These are phyloP conservation scores for Paramecium pentaurelia DNA, from an alignment of 73 alveolate genomes.

Conservation along the genomic window DNA sequence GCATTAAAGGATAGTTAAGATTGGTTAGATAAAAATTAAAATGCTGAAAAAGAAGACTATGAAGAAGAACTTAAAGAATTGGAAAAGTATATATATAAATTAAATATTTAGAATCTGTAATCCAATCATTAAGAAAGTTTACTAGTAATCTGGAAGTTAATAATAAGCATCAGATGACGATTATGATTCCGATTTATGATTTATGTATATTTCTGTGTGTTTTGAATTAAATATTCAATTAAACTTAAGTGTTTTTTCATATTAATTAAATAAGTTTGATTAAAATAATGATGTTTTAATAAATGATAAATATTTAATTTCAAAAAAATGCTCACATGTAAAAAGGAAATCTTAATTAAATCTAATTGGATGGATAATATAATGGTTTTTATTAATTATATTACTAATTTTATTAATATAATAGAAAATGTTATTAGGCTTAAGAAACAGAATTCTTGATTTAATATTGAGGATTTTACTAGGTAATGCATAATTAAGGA, in stretches of 20 bases:
- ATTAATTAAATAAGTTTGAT: no score
- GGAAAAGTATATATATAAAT: conserved; percentile 38
- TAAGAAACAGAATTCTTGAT: neutral
- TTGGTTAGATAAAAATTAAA: conserved; percentile 69
- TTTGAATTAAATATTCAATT: neutral
- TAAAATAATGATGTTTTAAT: no score
- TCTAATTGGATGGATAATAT: neutral
- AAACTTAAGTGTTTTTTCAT: neutral
- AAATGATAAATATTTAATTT: no score
- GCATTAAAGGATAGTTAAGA: conserved; percentile 67
- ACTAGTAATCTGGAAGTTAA: conserved; percentile 79
- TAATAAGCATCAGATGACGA: conserved; percentile 72
- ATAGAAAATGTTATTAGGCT: neutral
- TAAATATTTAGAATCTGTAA: conserved; percentile 83
- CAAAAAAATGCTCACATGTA: neutral
- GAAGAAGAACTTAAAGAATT: conserved; percentile 54
- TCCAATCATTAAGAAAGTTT: conserved; percentile 89
- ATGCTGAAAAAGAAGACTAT: conserved; percentile 61
- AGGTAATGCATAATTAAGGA: neutral
- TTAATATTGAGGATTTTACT: no score
- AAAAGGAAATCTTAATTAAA: neutral
- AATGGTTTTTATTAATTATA: neutral
- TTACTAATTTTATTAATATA: no score
- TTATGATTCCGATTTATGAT: conserved; percentile 67
- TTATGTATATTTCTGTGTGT: conserved; percentile 26